Percentiles rank a stretch among this genome's conserved stretches.
phyloP scores from a whole-genome alignment of 148 eudicot species.

The Dysphania ambrosioides region DNA sequence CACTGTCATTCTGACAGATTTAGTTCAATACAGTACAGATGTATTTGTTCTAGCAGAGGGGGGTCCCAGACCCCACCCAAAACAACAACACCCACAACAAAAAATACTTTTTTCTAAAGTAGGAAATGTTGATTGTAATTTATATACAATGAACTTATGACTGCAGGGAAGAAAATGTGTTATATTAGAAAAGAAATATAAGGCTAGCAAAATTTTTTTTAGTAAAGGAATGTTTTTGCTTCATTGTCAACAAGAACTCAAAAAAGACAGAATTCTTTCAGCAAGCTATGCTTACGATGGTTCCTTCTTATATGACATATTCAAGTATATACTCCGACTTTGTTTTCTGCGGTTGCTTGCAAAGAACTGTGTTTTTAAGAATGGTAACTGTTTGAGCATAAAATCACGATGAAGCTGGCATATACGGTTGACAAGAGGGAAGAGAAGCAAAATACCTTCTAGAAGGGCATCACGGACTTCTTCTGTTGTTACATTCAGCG shows the following conservation, averaged over 20 bases:
- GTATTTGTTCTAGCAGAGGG: background rate
- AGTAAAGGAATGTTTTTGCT: background rate
- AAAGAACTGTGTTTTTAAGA: background rate
- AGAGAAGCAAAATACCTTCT: slow-evolving; percentile 35
- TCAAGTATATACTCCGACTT: no score
- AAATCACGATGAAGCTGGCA: background rate
- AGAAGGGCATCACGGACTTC: slow-evolving; percentile 51
- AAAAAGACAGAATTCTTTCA: background rate
- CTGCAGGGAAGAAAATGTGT: background rate
- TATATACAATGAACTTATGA: background rate
- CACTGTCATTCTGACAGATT: background rate
- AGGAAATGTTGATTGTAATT: background rate
- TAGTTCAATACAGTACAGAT: background rate
- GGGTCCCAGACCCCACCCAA: background rate
- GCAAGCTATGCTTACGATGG: background rate
- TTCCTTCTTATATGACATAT: no score
- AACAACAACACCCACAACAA: no score
- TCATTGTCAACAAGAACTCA: background rate
- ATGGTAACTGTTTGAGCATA: background rate
- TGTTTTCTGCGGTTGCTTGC: background rate
- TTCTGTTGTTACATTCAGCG: slow-evolving; percentile 55
- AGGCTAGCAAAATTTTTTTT: background rate
- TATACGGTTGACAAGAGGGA: background rate
- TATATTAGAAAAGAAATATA: background rate
- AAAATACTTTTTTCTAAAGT: no score